Evolutionary conservation across 192 early-diverging fungal species (phyloP).

Genomic region (Phlyctochytrium bullatum): DNA sequence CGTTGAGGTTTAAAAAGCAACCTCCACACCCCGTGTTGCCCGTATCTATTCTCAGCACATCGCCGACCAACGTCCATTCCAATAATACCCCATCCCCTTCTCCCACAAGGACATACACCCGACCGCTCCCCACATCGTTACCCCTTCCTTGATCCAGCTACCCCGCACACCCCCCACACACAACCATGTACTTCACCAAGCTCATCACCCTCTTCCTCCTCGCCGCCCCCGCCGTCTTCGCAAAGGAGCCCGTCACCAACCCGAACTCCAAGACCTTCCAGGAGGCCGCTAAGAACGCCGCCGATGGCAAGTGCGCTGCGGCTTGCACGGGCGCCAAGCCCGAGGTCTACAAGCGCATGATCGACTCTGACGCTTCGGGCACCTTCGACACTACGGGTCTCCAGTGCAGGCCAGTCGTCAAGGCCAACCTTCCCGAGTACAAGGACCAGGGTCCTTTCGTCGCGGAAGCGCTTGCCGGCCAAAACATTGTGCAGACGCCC

Average conservation of each 20-base stretch:
- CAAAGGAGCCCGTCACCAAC: background rate
- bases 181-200: no score
- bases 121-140: no score
- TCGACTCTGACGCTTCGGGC: background rate
- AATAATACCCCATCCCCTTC: no score
- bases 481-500: background rate
- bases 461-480: background rate
- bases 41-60: no score
- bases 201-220: background rate
- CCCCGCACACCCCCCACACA: no score
- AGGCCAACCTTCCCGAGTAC: background rate
- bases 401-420: background rate
- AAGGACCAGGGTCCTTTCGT: background rate
- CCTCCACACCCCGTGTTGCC: no score
- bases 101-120: no score
- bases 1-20: no score
- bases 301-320: background rate
- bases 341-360: background rate
- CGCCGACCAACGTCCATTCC: no score
- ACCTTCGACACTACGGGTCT: background rate
- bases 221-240: background rate
- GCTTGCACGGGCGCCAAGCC: background rate
- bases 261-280: background rate
- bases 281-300: background rate
- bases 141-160: no score